phyloP scores from a whole-genome alignment of 176 grass and related monocot species.

The Juncus inflexus region DNA sequence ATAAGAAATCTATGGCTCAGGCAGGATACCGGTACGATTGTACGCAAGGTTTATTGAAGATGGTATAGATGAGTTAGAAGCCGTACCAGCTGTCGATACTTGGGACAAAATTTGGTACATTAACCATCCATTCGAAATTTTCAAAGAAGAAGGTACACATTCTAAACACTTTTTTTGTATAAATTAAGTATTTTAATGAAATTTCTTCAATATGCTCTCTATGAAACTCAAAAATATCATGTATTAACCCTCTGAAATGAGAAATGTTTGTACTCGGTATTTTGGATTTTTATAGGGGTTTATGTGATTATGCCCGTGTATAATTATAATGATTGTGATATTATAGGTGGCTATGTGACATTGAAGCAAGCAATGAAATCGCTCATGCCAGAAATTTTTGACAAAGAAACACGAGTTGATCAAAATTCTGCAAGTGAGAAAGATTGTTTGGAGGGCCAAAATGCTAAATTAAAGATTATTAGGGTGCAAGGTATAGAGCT shows the following conservation, averaged over 20 bases:
- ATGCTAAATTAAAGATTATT: slow-evolving; percentile 42
- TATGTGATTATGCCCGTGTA: background rate
- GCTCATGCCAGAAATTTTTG: slow-evolving; percentile 67
- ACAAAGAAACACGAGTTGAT: background rate
- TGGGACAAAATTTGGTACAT: slow-evolving; percentile 93
- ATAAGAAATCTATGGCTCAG: slow-evolving; percentile 49
- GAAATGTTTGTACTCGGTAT: too few species aligned
- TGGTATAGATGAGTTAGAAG: slow-evolving; percentile 68
- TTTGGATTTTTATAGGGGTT: too few species aligned
- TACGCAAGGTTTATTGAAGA: slow-evolving; percentile 64
- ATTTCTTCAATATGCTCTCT: too few species aligned
- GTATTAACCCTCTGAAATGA: too few species aligned
- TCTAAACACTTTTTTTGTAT: background rate
- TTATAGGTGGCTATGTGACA: slow-evolving; percentile 49
- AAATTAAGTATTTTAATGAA: too few species aligned
- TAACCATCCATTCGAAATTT: slow-evolving; percentile 70
- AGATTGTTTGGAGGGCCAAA: slow-evolving; percentile 27
- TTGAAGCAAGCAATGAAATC: slow-evolving; percentile 53
- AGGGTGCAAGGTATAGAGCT: slow-evolving; percentile 83
- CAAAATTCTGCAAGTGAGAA: slow-evolving; percentile 12
- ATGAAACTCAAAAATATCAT: too few species aligned
- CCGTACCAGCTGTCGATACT: slow-evolving; percentile 44
- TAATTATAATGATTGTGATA: background rate
- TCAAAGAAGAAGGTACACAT: slow-evolving; percentile 58
- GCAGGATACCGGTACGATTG: slow-evolving; percentile 86